Conservation (phyloP, 345 rosid species). For the Citrus sp. region DNA sequence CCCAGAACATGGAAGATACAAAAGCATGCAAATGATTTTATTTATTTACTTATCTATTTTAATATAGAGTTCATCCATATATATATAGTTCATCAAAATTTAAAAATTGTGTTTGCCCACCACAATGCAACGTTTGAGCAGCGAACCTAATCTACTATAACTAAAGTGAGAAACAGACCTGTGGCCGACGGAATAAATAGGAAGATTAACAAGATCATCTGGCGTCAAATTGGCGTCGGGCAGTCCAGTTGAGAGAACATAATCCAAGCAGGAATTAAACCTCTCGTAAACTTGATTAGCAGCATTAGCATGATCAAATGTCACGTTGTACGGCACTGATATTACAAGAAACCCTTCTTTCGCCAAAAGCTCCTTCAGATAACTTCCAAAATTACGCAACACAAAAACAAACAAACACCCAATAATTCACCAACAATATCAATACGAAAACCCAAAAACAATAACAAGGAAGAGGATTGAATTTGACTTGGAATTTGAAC, state of each 20-base stretch:
- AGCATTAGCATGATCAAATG: slow-evolving; percentile 84
- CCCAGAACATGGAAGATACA: not conserved
- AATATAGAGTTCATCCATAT: not conserved
- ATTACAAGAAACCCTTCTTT: slow-evolving; percentile 78
- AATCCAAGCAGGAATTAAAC: slow-evolving; percentile 69
- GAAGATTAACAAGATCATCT: slow-evolving; percentile 55
- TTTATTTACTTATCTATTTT: not conserved
- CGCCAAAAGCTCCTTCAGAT: slow-evolving; percentile 75
- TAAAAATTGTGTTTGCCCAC: not conserved
- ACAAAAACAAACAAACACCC: not conserved
- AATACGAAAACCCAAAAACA: not conserved
- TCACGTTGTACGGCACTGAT: slow-evolving; percentile 84
- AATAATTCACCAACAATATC: not conserved
- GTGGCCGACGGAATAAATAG: slow-evolving; percentile 84
- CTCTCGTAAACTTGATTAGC: slow-evolving; percentile 69
- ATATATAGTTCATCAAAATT: not conserved
- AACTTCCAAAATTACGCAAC: slow-evolving; percentile 33
- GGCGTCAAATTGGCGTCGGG: slow-evolving; percentile 52
- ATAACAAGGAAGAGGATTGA: not conserved
- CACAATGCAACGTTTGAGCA: not conserved
- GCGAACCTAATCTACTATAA: not conserved
- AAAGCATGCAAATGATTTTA: not conserved
- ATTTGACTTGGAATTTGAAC: slow-evolving; percentile 36
- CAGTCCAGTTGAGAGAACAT: slow-evolving; percentile 52
- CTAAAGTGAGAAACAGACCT: slow-evolving; percentile 39